A percentile compares a stretch with the other conserved stretches of the same genome.
phyloP scores from a whole-genome alignment of 345 rosid species.

The Melaleuca alternifolia region DNA sequence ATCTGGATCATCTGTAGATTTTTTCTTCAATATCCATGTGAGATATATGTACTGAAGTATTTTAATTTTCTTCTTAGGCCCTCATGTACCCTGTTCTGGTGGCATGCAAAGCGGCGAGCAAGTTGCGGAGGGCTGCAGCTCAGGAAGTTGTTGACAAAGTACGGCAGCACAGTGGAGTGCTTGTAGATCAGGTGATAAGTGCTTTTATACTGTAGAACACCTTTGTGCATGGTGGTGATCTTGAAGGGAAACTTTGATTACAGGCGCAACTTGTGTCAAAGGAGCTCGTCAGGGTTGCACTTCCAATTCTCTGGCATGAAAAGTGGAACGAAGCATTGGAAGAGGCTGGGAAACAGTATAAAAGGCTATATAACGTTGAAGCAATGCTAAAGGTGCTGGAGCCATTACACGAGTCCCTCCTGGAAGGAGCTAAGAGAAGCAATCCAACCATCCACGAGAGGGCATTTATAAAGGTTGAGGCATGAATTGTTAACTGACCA shows the following conservation, averaged over 20 bases:
- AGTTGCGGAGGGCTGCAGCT: slow-evolving; percentile 91
- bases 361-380: slow-evolving; percentile 90
- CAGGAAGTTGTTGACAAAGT: slow-evolving; percentile 98
- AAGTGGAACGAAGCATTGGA: slow-evolving; percentile 94
- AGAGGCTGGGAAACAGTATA: slow-evolving; percentile 96
- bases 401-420: slow-evolving; percentile 84
- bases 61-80: slow-evolving; percentile 43
- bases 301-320: slow-evolving; percentile 86
- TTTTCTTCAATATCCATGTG: neutral
- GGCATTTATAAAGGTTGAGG: slow-evolving; percentile 83
- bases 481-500: neutral
- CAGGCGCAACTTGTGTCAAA: slow-evolving; percentile 96
- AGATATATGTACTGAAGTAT: neutral
- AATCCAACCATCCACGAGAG: slow-evolving; percentile 73
- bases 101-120: slow-evolving; percentile 96
- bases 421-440: slow-evolving; percentile 71
- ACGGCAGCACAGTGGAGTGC: slow-evolving; percentile 89
- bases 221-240: neutral
- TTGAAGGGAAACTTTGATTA: neutral
- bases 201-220: neutral
- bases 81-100: slow-evolving; percentile 99
- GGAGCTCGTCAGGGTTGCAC: slow-evolving; percentile 86
- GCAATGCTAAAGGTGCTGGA: slow-evolving; percentile 92
- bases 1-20: neutral
- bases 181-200: slow-evolving; percentile 78